Evolutionary conservation across 1,284 basidiomycete genomes (phyloP).

Genomic region (Golubevia pallescens): DNA sequence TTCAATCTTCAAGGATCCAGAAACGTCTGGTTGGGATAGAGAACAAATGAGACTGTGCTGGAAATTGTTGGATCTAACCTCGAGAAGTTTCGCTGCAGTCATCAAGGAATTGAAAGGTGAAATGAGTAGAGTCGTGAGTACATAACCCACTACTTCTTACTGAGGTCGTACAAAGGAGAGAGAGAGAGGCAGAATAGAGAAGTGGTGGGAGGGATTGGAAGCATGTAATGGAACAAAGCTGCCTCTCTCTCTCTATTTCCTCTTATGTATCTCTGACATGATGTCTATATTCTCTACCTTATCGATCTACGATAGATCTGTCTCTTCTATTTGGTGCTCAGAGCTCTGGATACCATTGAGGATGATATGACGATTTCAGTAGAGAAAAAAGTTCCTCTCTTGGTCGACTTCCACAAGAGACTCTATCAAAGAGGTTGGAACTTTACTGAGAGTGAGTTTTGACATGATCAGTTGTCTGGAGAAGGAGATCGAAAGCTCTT

Average conservation of each 20-base stretch:
- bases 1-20: conserved; percentile 63
- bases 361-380: conserved; percentile 97
- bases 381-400: conserved; percentile 81
- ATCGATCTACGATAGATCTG: conserved; percentile 72
- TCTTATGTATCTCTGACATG: background rate
- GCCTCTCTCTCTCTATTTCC: too few relatives aligned
- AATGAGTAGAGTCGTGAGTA: conserved; percentile 84
- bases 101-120: conserved; percentile 97
- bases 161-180: too few relatives aligned
- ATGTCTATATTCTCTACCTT: background rate
- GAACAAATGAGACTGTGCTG: conserved; percentile 83
- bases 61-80: conserved; percentile 86
- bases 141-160: too few relatives aligned
- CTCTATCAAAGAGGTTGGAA: conserved; percentile 86
- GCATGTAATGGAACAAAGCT: too few relatives aligned
- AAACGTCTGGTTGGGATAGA: conserved; percentile 57
- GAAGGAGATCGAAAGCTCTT: too few relatives aligned
- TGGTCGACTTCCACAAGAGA: conserved; percentile 83
- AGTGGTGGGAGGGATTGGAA: too few relatives aligned
- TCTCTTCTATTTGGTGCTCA: conserved; percentile 91
- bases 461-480: too few relatives aligned
- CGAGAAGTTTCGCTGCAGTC: conserved; percentile 87
- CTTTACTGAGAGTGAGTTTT: conserved; percentile 72
- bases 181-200: too few relatives aligned
- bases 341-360: conserved; percentile 93